Evolutionary conservation across 2,329 filamentous ascomycete species (phyloP).

Genomic region (Fusarium poae): DNA sequence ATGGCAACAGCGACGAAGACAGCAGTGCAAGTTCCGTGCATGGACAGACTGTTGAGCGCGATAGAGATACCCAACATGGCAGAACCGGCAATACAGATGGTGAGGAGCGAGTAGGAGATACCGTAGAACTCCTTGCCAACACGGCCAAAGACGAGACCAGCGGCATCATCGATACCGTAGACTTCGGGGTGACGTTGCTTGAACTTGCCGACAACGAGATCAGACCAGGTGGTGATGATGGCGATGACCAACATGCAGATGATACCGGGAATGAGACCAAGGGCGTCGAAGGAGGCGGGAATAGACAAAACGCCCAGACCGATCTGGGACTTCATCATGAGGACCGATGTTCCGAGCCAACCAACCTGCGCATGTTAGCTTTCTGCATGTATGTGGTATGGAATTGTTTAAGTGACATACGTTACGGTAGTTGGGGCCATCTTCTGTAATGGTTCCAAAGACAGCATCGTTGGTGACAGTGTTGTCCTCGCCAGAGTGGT

Average conservation of each 20-base stretch:
- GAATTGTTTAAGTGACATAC: slow-evolving; percentile 29
- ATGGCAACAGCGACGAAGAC: slow-evolving; percentile 57
- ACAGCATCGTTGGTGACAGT: slow-evolving; percentile 49
- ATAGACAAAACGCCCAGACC: slow-evolving; percentile 63
- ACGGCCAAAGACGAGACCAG: slow-evolving; percentile 61
- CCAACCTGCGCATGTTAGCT: slow-evolving; percentile 52
- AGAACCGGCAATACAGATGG: slow-evolving; percentile 41
- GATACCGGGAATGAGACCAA: slow-evolving; percentile 64
- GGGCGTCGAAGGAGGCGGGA: slow-evolving; percentile 59
- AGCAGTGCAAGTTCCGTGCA: slow-evolving; percentile 56
- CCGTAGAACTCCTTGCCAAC: slow-evolving; percentile 60
- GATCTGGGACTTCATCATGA: slow-evolving; percentile 64
- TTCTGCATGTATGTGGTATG: not conserved
- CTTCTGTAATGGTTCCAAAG: slow-evolving; percentile 50
- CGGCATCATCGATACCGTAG: slow-evolving; percentile 68
- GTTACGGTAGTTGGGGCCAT: slow-evolving; percentile 52
- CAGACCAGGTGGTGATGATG: slow-evolving; percentile 62
- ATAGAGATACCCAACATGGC: slow-evolving; percentile 54
- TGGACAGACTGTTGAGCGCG: slow-evolving; percentile 56
- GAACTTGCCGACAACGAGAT: slow-evolving; percentile 63
- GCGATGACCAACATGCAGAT: slow-evolving; percentile 58
- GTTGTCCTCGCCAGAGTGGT: slow-evolving; percentile 10
- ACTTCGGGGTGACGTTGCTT: slow-evolving; percentile 65
- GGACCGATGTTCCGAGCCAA: slow-evolving; percentile 59
- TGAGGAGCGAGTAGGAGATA: slow-evolving; percentile 54